Conservation (phyloP, 2,329 filamentous ascomycete genomes). For the Amphichorda felina region DNA sequence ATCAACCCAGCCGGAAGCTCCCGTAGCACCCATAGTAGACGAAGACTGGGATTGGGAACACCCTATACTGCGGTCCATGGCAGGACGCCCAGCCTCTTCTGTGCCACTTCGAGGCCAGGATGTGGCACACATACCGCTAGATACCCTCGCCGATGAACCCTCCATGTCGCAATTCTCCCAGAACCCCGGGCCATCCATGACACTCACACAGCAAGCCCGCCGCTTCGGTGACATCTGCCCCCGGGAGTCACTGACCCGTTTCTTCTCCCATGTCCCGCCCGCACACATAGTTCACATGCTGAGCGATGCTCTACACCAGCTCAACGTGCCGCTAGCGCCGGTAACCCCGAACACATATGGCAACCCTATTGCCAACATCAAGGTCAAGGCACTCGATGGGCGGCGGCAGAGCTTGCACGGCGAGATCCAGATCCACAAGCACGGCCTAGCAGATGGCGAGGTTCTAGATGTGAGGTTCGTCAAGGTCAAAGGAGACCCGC, state of each 20-base stretch:
- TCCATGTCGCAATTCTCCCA: constrained; percentile 77
- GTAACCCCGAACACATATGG: constrained; percentile 31
- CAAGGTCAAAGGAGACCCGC: constrained; percentile 88
- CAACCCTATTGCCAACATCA: constrained; percentile 51
- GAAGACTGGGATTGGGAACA: constrained; percentile 81
- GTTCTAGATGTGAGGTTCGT: constrained; percentile 81
- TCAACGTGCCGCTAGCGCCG: constrained; percentile 65
- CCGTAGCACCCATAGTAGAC: constrained; percentile 58
- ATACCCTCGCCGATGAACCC: constrained; percentile 73
- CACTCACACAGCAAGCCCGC: constrained; percentile 78
- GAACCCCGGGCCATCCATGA: constrained; percentile 66
- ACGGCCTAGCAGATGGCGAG: constrained; percentile 44
- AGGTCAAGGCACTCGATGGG: constrained; percentile 63
- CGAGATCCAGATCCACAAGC: constrained; percentile 61
- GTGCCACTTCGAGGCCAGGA: constrained; percentile 18
- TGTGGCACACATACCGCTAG: constrained; percentile 32
- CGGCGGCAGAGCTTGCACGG: constrained; percentile 63
- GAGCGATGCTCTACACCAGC: constrained; percentile 67
- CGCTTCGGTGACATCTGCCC: constrained; percentile 88
- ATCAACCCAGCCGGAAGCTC: constrained; percentile 77
- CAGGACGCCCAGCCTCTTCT: constrained; percentile 23
- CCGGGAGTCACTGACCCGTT: constrained; percentile 74
- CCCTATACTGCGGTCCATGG: constrained; percentile 45
- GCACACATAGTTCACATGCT: constrained; percentile 69
- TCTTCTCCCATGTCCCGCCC: constrained; percentile 74